phyloP scores from a whole-genome alignment of 768 basidiomycete genomes.

The Termitomyces sp. region DNA sequence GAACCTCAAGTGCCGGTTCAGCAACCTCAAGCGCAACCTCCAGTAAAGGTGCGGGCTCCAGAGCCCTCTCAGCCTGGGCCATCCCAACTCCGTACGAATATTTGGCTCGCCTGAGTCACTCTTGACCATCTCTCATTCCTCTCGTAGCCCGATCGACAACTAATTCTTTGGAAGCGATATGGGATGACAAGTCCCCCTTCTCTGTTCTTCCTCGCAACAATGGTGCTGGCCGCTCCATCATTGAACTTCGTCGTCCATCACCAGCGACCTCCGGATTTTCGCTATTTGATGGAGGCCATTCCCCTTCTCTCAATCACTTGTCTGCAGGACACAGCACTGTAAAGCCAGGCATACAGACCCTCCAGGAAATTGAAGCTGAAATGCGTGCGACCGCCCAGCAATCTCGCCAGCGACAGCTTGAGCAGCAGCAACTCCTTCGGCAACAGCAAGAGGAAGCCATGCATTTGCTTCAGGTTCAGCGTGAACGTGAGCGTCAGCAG shows the following conservation, averaged over 20 bases:
- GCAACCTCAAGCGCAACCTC: slow-evolving; percentile 1
- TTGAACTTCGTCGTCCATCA: slow-evolving; percentile 26
- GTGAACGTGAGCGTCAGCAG: slow-evolving; percentile 28
- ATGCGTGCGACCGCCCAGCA: slow-evolving; percentile 64
- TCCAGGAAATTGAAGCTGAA: slow-evolving; percentile 82
- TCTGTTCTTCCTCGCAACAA: slow-evolving; percentile 57
- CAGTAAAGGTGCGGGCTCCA: slow-evolving; percentile 16
- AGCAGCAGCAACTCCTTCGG: slow-evolving; percentile 31
- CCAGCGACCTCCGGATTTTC: slow-evolving; percentile 33
- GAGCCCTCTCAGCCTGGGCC: slow-evolving; percentile 15
- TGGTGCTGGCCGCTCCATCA: slow-evolving; percentile 39
- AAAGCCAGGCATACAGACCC: slow-evolving; percentile 47
- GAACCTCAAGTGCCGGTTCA: slow-evolving; percentile 1
- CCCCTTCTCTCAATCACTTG: slow-evolving; percentile 24
- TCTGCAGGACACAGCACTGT: slow-evolving; percentile 25
- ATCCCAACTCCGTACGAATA: slow-evolving; percentile 21
- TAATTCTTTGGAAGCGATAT: slow-evolving; percentile 66
- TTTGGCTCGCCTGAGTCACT: slow-evolving; percentile 4
- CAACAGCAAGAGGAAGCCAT: slow-evolving; percentile 36
- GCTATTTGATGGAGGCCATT: slow-evolving; percentile 23
- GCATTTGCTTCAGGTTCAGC: slow-evolving; percentile 26
- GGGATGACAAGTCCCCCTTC: slow-evolving; percentile 78
- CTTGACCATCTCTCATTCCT: slow-evolving; percentile 7
- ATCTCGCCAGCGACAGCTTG: slow-evolving; percentile 21
- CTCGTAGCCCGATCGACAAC: slow-evolving; percentile 31